Evolutionary conservation across 2,329 filamentous ascomycete species (phyloP).

Genomic region (Graphilbum sp.): DNA sequence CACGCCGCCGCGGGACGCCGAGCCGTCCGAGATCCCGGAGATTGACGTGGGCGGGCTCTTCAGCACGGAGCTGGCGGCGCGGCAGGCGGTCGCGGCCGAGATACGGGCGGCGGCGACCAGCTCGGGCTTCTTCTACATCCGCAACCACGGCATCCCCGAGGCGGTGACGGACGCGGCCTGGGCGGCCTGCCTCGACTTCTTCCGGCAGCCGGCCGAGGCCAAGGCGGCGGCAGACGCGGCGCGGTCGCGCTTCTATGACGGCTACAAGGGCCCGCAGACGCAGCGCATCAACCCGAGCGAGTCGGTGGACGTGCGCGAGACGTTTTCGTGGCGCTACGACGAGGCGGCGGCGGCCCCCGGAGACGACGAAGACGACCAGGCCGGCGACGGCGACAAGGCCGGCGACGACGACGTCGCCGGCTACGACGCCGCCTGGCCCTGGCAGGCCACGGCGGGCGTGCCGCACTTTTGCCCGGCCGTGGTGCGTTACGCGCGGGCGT

Average conservation of each 20-base stretch:
- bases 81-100: background rate
- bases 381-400: too few relatives aligned
- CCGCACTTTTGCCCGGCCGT: constrained; percentile 30
- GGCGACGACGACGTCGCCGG: too few relatives aligned
- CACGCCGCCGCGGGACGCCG: constrained; percentile 10
- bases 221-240: constrained; percentile 20
- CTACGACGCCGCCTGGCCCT: too few relatives aligned
- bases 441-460: constrained; percentile 30
- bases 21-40: constrained; percentile 6
- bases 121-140: constrained; percentile 39
- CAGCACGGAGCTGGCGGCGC: background rate
- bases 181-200: constrained; percentile 26
- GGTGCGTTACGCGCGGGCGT: constrained; percentile 29
- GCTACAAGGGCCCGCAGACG: constrained; percentile 36
- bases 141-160: constrained; percentile 28
- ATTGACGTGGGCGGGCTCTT: constrained; percentile 6
- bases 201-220: constrained; percentile 20
- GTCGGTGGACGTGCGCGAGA: constrained; percentile 32
- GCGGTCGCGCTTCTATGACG: constrained; percentile 42
- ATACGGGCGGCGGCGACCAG: constrained; percentile 25
- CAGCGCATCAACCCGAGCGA: constrained; percentile 34
- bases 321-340: constrained; percentile 34
- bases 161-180: constrained; percentile 16
- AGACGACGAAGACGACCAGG: too few relatives aligned
- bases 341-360: constrained; percentile 32